These are phyloP conservation scores for Acanthamoeba sp. DNA, from an alignment of 208 protist genomes.

Conservation along the genomic window DNA sequence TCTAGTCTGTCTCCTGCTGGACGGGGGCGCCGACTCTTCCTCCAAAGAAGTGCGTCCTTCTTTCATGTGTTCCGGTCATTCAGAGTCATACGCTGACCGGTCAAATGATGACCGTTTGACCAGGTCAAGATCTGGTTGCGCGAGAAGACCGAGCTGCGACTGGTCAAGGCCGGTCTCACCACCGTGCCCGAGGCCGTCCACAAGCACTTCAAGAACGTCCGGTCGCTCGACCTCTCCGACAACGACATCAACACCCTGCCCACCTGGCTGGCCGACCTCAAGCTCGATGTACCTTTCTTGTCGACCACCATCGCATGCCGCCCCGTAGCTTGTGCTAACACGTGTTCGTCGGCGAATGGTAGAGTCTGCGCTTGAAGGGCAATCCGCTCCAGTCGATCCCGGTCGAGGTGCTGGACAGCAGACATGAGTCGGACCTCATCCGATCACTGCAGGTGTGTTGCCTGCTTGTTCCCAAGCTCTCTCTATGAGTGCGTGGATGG, in stretches of 20 bases:
- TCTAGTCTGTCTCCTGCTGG: background rate
- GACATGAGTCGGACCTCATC: background rate
- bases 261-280: slow-evolving; percentile 43
- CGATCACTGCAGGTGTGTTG: background rate
- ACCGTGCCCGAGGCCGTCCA: background rate
- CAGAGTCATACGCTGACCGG: too few relatives aligned
- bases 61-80: background rate
- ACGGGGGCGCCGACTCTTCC: background rate
- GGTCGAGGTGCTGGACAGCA: background rate
- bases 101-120: background rate
- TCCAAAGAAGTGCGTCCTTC: background rate
- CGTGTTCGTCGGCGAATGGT: too few relatives aligned
- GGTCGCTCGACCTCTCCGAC: slow-evolving; percentile 33
- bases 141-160: slow-evolving; percentile 14
- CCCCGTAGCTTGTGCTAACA: too few relatives aligned
- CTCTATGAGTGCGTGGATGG: too few relatives aligned
- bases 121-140: slow-evolving; percentile 19
- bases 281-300: slow-evolving; percentile 19
- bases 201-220: slow-evolving; percentile 49
- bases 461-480: too few relatives aligned
- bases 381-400: slow-evolving; percentile 56
- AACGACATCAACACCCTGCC: slow-evolving; percentile 47
- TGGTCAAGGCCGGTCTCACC: slow-evolving; percentile 32
- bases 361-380: slow-evolving; percentile 1
- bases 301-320: too few relatives aligned